phyloP scores from a whole-genome alignment of 345 rosid genomes.

The Anacardium occidentale region DNA sequence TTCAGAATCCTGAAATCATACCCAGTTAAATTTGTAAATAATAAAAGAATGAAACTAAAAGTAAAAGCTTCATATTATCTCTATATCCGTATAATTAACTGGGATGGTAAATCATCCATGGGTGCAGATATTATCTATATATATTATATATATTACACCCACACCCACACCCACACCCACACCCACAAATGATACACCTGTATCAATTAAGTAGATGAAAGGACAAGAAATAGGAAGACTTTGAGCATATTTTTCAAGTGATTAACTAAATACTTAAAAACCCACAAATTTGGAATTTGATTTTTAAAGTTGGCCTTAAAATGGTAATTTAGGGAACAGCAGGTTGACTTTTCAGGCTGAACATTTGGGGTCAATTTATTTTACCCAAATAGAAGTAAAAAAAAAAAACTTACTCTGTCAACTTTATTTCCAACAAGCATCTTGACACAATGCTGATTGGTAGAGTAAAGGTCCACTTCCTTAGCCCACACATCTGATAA shows the following conservation, averaged over 20 bases:
- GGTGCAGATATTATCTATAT: background rate
- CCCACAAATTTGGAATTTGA: too few species aligned
- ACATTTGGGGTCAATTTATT: too few species aligned
- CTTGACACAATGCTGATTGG: slow-evolving; percentile 80
- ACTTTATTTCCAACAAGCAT: slow-evolving; percentile 98
- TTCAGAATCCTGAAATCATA: slow-evolving; percentile 69
- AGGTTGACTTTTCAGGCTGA: too few species aligned
- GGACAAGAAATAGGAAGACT: background rate
- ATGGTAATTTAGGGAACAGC: too few species aligned
- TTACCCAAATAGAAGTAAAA: background rate
- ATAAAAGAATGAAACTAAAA: background rate
- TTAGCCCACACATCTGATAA: slow-evolving; percentile 90
- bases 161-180: too few species aligned
- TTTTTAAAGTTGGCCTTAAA: too few species aligned
- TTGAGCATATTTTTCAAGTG: background rate
- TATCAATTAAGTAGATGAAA: too few species aligned
- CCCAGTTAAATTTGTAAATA: background rate
- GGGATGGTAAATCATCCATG: background rate
- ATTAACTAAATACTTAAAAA: background rate
- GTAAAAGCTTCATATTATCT: background rate
- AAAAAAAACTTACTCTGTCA: slow-evolving; percentile 66
- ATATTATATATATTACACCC: too few species aligned
- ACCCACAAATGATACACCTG: too few species aligned
- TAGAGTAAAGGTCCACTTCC: slow-evolving; percentile 81
- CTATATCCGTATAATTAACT: background rate